Percentiles rank a stretch among this genome's conserved stretches.
Conservation (phyloP, 2,329 filamentous ascomycete genomes). For the Sporothrix inflata region DNA sequence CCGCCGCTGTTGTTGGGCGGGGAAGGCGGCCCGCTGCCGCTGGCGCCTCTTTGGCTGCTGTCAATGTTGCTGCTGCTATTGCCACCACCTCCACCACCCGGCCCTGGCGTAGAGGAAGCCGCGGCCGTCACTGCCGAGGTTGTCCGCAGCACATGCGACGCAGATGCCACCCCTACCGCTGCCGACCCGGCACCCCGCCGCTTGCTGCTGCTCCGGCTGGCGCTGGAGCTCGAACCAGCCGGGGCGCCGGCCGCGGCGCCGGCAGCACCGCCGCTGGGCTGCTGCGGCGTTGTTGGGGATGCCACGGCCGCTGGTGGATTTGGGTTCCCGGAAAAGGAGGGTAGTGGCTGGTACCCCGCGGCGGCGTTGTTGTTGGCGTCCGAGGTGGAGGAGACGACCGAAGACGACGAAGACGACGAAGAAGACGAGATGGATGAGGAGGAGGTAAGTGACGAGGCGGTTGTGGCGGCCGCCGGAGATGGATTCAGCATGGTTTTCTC, state of each 20-base stretch:
- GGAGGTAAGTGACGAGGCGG: conserved; percentile 10
- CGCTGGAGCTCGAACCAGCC: neutral
- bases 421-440: conserved; percentile 14
- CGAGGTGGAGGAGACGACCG: conserved; percentile 18
- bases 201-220: conserved; percentile 33
- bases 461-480: conserved; percentile 11
- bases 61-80: conserved; percentile 35
- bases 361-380: neutral
- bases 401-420: conserved; percentile 19
- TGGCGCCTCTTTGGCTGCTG: neutral
- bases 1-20: conserved; percentile 34
- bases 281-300: neutral
- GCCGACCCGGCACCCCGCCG: conserved; percentile 36
- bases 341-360: neutral
- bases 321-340: neutral
- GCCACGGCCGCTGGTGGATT: conserved; percentile 8
- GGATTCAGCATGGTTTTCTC: conserved; percentile 17
- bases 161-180: conserved; percentile 13
- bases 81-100: neutral
- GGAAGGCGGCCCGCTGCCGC: conserved; percentile 32
- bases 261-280: neutral
- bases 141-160: conserved; percentile 41
- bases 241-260: neutral
- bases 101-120: neutral
- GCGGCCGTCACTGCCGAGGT: conserved; percentile 36